These are phyloP conservation scores for Pythium chondricola DNA, from an alignment of 352 stramenopile species.

Conservation along the genomic window DNA sequence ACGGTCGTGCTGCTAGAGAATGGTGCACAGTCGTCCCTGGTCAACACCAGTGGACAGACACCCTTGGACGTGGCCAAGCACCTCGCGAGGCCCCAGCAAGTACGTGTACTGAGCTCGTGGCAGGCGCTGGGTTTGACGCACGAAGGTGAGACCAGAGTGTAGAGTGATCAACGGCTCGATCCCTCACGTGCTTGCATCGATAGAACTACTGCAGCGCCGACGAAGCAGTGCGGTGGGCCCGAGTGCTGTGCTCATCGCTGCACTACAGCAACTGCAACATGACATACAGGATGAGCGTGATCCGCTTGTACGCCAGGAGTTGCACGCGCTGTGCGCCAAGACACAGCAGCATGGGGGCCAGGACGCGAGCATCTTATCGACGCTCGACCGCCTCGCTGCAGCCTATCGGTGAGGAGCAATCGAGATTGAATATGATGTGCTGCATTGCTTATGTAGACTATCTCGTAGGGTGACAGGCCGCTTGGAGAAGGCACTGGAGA, in stretches of 20 bases:
- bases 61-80: slow-evolving; percentile 31
- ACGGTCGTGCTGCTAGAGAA: slow-evolving; percentile 52
- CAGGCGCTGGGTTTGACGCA: slow-evolving; percentile 29
- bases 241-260: neutral
- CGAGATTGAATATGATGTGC: too few species aligned
- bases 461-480: slow-evolving; percentile 1
- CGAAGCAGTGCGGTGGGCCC: slow-evolving; percentile 1
- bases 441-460: too few species aligned
- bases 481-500: slow-evolving; percentile 23
- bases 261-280: slow-evolving; percentile 5
- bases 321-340: slow-evolving; percentile 54
- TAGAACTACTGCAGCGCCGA: slow-evolving; percentile 10
- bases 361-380: slow-evolving; percentile 34
- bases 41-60: slow-evolving; percentile 31
- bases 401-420: slow-evolving; percentile 16
- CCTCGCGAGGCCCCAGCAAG: slow-evolving; percentile 31
- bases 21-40: slow-evolving; percentile 20
- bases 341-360: slow-evolving; percentile 29
- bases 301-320: slow-evolving; percentile 28
- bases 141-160: slow-evolving; percentile 26
- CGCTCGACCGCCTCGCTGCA: slow-evolving; percentile 28
- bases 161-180: too few species aligned
- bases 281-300: slow-evolving; percentile 29
- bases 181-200: too few species aligned
- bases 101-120: slow-evolving; percentile 40